A percentile compares a stretch with the other conserved stretches of the same genome.
phyloP scores from a whole-genome alignment of 768 basidiomycete species.

The Boletales sp. region DNA sequence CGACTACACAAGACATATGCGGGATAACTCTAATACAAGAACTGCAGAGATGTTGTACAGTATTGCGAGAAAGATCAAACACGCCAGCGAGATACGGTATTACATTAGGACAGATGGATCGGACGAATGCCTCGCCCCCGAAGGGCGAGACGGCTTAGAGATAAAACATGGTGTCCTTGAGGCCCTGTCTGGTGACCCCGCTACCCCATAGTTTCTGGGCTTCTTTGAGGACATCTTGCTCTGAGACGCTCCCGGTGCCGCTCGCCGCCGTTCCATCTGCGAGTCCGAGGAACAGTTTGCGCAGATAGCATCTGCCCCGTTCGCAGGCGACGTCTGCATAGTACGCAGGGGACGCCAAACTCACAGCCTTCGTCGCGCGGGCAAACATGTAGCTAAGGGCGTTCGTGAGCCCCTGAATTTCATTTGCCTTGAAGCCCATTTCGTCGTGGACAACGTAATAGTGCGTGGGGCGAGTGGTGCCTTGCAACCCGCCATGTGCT shows the following conservation, averaged over 20 bases:
- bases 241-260: conserved; percentile 34
- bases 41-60: neutral
- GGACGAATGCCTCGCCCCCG: neutral
- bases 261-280: conserved; percentile 25
- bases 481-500: conserved; percentile 46
- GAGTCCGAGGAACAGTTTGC: conserved; percentile 43
- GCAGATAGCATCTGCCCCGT: conserved; percentile 50
- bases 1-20: neutral
- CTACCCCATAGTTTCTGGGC: conserved; percentile 52
- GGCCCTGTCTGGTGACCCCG: conserved; percentile 44
- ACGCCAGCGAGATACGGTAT: neutral
- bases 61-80: neutral
- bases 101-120: neutral
- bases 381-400: conserved; percentile 54
- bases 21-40: too few relatives aligned
- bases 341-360: conserved; percentile 35
- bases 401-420: conserved; percentile 53
- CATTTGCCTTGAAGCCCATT: conserved; percentile 45
- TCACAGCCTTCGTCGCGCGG: conserved; percentile 50
- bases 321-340: conserved; percentile 52
- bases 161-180: conserved; percentile 78
- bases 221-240: conserved; percentile 51
- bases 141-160: conserved; percentile 35
- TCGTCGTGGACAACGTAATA: conserved; percentile 57
- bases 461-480: conserved; percentile 50